Evolutionary conservation across 805 yeast species (phyloP).

Genomic region (Metschnikowia proteae): DNA sequence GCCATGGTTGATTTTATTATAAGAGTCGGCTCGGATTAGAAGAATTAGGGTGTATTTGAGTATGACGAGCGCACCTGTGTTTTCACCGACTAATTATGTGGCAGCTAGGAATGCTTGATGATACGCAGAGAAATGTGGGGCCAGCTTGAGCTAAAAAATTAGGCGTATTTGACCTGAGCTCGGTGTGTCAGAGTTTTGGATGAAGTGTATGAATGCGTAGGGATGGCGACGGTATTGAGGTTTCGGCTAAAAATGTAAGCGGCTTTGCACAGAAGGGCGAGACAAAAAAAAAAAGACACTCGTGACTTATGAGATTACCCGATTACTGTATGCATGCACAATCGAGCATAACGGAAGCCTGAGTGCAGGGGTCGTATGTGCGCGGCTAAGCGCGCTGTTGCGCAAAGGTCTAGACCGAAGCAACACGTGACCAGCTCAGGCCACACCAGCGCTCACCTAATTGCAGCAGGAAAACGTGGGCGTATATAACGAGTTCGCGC

Average conservation of each 20-base stretch:
- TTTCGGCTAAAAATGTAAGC: background rate
- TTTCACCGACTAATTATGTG: background rate
- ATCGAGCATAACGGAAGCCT: background rate
- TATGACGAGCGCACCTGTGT: background rate
- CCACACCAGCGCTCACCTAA: too few species aligned
- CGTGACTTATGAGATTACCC: slow-evolving; percentile 1
- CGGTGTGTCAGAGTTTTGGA: background rate
- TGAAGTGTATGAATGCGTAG: background rate
- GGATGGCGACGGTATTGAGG: background rate
- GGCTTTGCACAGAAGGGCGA: slow-evolving; percentile 1
- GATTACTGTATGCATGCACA: background rate
- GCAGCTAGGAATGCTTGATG: background rate
- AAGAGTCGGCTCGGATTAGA: background rate
- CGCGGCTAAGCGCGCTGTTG: background rate
- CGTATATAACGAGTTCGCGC: too few species aligned
- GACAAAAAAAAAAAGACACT: slow-evolving; percentile 1
- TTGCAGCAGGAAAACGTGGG: too few species aligned
- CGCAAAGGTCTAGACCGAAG: slow-evolving; percentile 1
- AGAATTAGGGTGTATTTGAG: background rate
- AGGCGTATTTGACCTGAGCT: background rate
- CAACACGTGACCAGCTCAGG: background rate
- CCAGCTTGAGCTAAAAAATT: background rate
- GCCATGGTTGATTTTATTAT: slow-evolving; percentile 1
- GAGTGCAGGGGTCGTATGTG: background rate
- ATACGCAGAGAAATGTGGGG: background rate